phyloP scores from a whole-genome alignment of 805 yeast species.

The Candida khao-thaluensis region DNA sequence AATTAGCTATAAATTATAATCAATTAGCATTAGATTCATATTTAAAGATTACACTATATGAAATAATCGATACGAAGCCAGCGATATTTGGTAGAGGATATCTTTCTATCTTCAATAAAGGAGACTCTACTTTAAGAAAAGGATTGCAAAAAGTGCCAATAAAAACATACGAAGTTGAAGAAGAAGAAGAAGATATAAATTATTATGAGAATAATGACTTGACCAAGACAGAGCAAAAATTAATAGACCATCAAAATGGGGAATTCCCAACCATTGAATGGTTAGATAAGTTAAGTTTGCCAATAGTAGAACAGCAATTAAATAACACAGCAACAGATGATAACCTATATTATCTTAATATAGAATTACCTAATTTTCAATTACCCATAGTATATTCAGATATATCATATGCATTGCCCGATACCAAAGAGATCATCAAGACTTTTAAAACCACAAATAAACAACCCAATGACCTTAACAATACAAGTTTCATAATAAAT shows the following conservation, averaged over 20 bases:
- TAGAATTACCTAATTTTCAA: slow-evolving; percentile 45
- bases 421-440: slow-evolving; percentile 7
- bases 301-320: slow-evolving; percentile 11
- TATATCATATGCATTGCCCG: slow-evolving; percentile 10
- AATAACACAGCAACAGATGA: slow-evolving; percentile 5
- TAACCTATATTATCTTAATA: slow-evolving; percentile 24
- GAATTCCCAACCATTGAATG: slow-evolving; percentile 62
- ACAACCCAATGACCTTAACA: slow-evolving; percentile 5
- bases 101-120: slow-evolving; percentile 54
- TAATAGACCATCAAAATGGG: slow-evolving; percentile 67
- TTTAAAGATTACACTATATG: slow-evolving; percentile 65
- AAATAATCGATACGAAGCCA: slow-evolving; percentile 54
- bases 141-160: slow-evolving; percentile 61
- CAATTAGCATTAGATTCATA: slow-evolving; percentile 67
- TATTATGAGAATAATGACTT: slow-evolving; percentile 11
- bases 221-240: slow-evolving; percentile 45
- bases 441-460: background rate
- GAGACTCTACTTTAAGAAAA: slow-evolving; percentile 56
- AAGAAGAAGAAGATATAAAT: slow-evolving; percentile 11
- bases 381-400: slow-evolving; percentile 45
- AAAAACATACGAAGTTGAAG: slow-evolving; percentile 18
- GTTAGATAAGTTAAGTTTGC: slow-evolving; percentile 59
- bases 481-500: slow-evolving; percentile 29
- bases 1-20: slow-evolving; percentile 66
- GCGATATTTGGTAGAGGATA: slow-evolving; percentile 61